Percentiles rank a stretch among this genome's conserved stretches.
phyloP scores from a whole-genome alignment of 495 filamentous ascomycete species.

The Hypoxylon trugodes region DNA sequence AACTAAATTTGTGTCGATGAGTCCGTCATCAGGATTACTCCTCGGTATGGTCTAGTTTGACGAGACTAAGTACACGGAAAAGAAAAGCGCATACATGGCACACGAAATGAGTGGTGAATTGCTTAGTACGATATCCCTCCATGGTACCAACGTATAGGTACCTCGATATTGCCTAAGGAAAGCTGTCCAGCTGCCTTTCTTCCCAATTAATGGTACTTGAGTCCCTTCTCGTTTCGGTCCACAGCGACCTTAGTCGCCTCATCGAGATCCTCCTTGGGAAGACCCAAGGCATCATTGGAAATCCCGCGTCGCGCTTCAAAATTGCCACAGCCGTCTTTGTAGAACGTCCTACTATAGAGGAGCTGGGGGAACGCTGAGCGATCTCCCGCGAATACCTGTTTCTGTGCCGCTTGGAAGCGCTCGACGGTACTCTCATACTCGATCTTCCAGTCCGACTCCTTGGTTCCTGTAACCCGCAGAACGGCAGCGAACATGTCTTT shows the following conservation, averaged over 20 bases:
- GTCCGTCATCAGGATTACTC: conserved; percentile 25
- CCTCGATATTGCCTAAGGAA: no score
- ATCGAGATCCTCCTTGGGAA: conserved; percentile 66
- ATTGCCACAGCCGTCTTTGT: conserved; percentile 56
- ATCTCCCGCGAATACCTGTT: conserved; percentile 45
- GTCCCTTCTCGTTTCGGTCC: conserved; percentile 33
- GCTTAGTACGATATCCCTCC: no score
- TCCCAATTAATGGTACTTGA: conserved; percentile 22
- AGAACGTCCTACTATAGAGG: conserved; percentile 64
- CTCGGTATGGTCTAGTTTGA: conserved; percentile 23
- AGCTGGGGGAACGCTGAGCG: conserved; percentile 55
- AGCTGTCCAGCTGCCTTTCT: not conserved
- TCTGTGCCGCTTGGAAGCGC: conserved; percentile 54
- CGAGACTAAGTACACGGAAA: not conserved
- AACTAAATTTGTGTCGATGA: conserved; percentile 13
- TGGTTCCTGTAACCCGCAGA: conserved; percentile 62
- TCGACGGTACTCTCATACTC: conserved; percentile 50
- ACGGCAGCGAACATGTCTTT: conserved; percentile 55
- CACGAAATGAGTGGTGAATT: no score
- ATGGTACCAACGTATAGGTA: no score
- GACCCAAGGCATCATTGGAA: conserved; percentile 60
- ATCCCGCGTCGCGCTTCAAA: conserved; percentile 48
- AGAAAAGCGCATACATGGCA: not conserved
- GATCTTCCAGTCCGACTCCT: conserved; percentile 64
- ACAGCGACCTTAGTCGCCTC: conserved; percentile 56